Evolutionary conservation across 75 land plant species (phyloP).

Genomic region (Picea sitchensis): DNA sequence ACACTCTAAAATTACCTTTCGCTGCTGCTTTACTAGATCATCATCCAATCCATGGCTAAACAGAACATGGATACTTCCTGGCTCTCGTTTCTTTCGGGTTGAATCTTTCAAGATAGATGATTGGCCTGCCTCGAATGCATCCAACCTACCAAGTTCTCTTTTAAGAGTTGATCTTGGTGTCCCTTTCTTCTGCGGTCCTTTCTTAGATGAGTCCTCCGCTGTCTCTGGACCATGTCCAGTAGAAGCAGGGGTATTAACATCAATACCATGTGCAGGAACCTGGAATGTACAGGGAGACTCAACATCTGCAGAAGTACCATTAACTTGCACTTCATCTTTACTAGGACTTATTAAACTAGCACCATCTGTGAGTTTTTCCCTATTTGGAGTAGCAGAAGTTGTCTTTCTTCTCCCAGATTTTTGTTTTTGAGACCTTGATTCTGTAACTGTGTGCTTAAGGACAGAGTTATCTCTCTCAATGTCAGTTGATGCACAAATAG

Average conservation of each 20-base stretch:
- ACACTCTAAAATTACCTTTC: conserved; percentile 48
- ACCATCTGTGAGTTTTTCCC: background rate
- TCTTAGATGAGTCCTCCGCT: background rate
- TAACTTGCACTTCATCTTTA: conserved; percentile 3
- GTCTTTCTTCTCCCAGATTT: conserved; percentile 1
- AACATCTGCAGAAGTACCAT: conserved; percentile 1
- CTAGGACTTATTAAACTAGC: background rate
- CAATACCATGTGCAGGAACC: background rate
- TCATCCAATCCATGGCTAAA: conserved; percentile 81
- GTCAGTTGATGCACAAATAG: background rate
- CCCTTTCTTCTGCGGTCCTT: conserved; percentile 3
- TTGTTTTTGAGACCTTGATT: background rate
- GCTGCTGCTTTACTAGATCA: conserved; percentile 66
- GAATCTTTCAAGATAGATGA: conserved; percentile 21
- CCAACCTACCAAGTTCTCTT: conserved; percentile 33
- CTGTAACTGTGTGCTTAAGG: background rate
- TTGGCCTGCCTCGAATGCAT: conserved; percentile 2
- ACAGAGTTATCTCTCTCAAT: conserved; percentile 1
- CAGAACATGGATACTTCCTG: conserved; percentile 49
- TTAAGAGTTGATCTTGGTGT: conserved; percentile 16
- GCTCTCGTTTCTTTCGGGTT: conserved; percentile 49
- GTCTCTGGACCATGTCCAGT: background rate
- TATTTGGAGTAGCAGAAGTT: background rate
- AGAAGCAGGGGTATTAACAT: background rate
- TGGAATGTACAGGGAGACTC: conserved; percentile 1